Percentiles rank a stretch among this genome's conserved stretches.
Conservation (phyloP, 140 eudicot species). For the Ambrosia hybrid region DNA sequence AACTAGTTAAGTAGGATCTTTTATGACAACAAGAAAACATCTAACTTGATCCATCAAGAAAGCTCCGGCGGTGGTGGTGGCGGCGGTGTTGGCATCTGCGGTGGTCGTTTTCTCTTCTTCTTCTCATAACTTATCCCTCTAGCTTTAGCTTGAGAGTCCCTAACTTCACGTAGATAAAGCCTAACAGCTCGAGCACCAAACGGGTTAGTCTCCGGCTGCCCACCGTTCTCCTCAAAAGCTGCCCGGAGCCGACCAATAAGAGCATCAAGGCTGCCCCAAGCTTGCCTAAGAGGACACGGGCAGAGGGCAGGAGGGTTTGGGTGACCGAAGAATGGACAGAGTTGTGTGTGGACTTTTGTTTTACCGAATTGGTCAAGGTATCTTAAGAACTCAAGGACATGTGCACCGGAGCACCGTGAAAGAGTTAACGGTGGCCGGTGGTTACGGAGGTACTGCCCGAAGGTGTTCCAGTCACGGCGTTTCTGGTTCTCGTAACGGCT, state of each 20-base stretch:
- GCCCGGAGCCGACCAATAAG: conserved; percentile 67
- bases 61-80: conserved; percentile 25
- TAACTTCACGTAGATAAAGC: conserved; percentile 56
- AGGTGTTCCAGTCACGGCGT: conserved; percentile 71
- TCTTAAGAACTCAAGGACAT: conserved; percentile 55
- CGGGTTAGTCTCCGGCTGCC: conserved; percentile 54
- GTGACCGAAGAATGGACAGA: conserved; percentile 60
- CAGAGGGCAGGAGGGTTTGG: conserved; percentile 67
- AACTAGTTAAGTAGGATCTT: no score
- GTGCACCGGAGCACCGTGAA: conserved; percentile 54
- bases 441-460: conserved; percentile 60
- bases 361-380: conserved; percentile 69
- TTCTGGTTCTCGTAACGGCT: conserved; percentile 71
- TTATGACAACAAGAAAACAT: conserved; percentile 11
- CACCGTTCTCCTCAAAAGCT: conserved; percentile 64
- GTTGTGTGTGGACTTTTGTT: conserved; percentile 55
- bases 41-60: conserved; percentile 37
- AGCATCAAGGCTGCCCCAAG: conserved; percentile 76
- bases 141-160: conserved; percentile 60
- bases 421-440: conserved; percentile 60
- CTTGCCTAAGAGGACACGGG: conserved; percentile 63
- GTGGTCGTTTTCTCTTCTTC: conserved; percentile 41
- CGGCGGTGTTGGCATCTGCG: conserved; percentile 28
- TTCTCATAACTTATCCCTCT: conserved; percentile 54
- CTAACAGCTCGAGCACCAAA: conserved; percentile 60